Base-by-base conservation (phyloP, 2,329 filamentous ascomycete genomes). In the Xylariales sp. region DNA sequence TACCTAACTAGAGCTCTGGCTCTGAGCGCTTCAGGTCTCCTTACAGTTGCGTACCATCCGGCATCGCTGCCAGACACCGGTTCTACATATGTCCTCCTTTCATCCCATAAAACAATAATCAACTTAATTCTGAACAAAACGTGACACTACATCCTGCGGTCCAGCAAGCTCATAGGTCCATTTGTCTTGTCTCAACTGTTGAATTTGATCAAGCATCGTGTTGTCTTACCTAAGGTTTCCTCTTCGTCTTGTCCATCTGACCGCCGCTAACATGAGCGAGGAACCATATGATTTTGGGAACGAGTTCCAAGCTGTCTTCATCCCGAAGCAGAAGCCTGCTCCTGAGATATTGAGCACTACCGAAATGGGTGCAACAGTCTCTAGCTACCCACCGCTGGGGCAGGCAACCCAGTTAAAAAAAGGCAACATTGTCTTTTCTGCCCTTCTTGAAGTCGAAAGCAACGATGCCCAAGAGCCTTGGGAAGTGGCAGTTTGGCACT, bases 401-500 rank as follows among this genome's bases (percentile, higher is more conserved):
- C 85, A 90, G 55, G 74, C 85, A 17, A 89, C 87, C 2, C 70
- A 76, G 33, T 54, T 86, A 15, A 60, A 67, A 18, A 54, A 57
- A 15, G 52, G 53, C 3, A 48, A 72, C 52, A 66, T 84, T 27
- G 56, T 59, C 1, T 83, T 96, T 48, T 81, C 76, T 1, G 81
- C 85, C 6, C 61, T 90, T 11, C 69, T 95, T 21, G 81, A 90
- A 49, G 76, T 83, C 29, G 76, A 77, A 28, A 60, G 58, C 16
- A 67, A 66, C 24, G 72, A 73, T 32, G 67, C 69, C 6, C 63
- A 74, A 13, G 66, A 78, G 43, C 52, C 69, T 15, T 93, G 86
- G 83, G 75, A 93, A 49, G 76, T 88, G 21, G 76, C 77, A 13
- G 61, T 94, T 6, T 95, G 88, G 87, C 78, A 87, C 40, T 72